Percentiles rank a stretch among this genome's conserved stretches.
phyloP scores from a whole-genome alignment of 805 yeast genomes.

The Hanseniaspora vineae region DNA sequence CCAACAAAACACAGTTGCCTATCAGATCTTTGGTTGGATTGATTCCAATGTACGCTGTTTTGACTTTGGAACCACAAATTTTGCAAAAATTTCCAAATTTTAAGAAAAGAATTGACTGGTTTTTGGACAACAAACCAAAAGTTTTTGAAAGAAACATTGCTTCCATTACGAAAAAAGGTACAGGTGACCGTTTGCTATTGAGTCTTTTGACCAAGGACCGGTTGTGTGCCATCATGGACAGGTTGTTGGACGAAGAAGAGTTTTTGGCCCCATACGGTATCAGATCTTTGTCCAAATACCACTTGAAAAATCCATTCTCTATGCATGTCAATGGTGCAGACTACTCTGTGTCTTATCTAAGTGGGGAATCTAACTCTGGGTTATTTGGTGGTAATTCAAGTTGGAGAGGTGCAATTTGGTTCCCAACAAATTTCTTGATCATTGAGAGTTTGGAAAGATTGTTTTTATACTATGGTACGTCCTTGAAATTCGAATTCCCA shows the following conservation, averaged over 20 bases:
- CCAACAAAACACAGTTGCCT: constrained; percentile 54
- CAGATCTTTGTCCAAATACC: constrained; percentile 77
- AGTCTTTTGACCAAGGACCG: constrained; percentile 76
- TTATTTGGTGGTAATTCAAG: constrained; percentile 94
- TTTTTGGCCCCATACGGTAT: constrained; percentile 77
- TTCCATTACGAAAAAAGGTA: constrained; percentile 65
- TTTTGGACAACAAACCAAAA: constrained; percentile 52
- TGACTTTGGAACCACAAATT: constrained; percentile 77
- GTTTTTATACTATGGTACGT: constrained; percentile 78
- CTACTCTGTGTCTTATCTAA: constrained; percentile 60
- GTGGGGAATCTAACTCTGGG: constrained; percentile 86
- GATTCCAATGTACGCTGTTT: constrained; percentile 80
- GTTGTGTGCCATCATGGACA: constrained; percentile 55
- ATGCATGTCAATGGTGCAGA: constrained; percentile 71
- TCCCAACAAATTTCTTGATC: constrained; percentile 76
- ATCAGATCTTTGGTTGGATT: constrained; percentile 84
- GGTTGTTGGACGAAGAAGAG: constrained; percentile 78
- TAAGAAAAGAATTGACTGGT: constrained; percentile 75
- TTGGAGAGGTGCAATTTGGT: constrained; percentile 98
- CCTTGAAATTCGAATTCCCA: constrained; percentile 77
- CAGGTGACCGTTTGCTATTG: constrained; percentile 66
- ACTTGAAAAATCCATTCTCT: constrained; percentile 69
- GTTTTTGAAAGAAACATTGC: constrained; percentile 78
- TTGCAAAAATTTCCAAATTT: constrained; percentile 69
- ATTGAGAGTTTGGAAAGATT: constrained; percentile 82